Percentiles rank a stretch among this genome's conserved stretches.
Evolutionary conservation across 2,329 filamentous ascomycete genomes (phyloP).

Genomic region (Penicillium sp.): DNA sequence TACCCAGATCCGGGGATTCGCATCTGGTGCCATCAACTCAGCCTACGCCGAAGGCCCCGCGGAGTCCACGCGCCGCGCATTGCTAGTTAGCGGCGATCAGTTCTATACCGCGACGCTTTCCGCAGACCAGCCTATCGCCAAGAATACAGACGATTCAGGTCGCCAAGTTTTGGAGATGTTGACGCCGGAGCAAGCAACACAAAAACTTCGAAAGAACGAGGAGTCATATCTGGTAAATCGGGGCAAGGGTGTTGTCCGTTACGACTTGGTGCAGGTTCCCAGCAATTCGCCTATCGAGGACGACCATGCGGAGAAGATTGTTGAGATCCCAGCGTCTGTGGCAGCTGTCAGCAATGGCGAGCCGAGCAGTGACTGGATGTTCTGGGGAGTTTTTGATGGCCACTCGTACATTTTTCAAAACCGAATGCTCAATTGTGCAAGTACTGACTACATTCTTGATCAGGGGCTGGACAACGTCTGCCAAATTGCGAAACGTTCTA

Average conservation of each 20-base stretch:
- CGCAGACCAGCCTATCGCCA: constrained; percentile 80
- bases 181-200: constrained; percentile 86
- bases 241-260: constrained; percentile 86
- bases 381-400: constrained; percentile 98
- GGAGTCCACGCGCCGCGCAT: constrained; percentile 60
- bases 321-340: constrained; percentile 70
- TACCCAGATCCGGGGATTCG: constrained; percentile 24
- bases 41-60: constrained; percentile 42
- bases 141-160: constrained; percentile 79
- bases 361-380: constrained; percentile 88
- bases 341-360: constrained; percentile 54
- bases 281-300: constrained; percentile 98
- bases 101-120: constrained; percentile 84
- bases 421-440: not conserved
- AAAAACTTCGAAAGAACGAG: constrained; percentile 83
- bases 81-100: constrained; percentile 86
- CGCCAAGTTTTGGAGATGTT: constrained; percentile 92
- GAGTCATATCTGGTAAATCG: constrained; percentile 87
- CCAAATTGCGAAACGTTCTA: constrained; percentile 85
- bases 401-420: constrained; percentile 66
- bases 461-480: constrained; percentile 96
- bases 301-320: constrained; percentile 96
- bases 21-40: constrained; percentile 24
- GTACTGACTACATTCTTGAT: constrained; percentile 14
- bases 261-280: constrained; percentile 89